These are phyloP conservation scores for Pleurotus platypus DNA, from an alignment of 768 basidiomycete genomes.

Conservation along the genomic window DNA sequence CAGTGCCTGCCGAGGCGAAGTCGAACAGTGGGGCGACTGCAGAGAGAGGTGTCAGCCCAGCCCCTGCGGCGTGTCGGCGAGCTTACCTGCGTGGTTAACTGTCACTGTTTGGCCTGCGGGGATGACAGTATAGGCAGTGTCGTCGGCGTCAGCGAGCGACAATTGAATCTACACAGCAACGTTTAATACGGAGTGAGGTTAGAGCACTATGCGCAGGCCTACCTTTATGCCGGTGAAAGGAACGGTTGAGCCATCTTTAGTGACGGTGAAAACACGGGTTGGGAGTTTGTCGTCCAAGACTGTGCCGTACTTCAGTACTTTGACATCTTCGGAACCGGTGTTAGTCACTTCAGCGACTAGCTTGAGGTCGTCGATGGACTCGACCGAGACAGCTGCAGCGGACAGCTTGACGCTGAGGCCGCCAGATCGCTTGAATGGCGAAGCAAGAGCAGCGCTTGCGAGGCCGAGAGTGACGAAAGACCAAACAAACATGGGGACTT, in stretches of 20 bases:
- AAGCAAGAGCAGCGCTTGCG: slow-evolving; percentile 24
- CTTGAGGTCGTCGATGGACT: slow-evolving; percentile 34
- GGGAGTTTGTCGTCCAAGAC: slow-evolving; percentile 46
- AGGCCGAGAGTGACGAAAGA: slow-evolving; percentile 25
- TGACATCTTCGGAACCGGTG: slow-evolving; percentile 30
- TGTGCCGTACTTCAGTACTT: slow-evolving; percentile 39
- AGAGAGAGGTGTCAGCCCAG: not conserved
- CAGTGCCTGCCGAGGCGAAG: slow-evolving; percentile 35
- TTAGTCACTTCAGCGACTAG: slow-evolving; percentile 40
- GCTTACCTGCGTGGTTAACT: slow-evolving; percentile 33
- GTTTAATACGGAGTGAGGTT: too few relatives aligned
- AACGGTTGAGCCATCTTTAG: slow-evolving; percentile 32
- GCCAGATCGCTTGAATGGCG: slow-evolving; percentile 27
- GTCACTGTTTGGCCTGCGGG: slow-evolving; percentile 35
- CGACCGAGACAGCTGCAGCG: slow-evolving; percentile 23
- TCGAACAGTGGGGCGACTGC: slow-evolving; percentile 39
- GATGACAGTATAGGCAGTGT: slow-evolving; percentile 35
- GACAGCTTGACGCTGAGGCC: slow-evolving; percentile 27
- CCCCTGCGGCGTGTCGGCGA: not conserved
- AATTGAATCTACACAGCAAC: slow-evolving; percentile 26
- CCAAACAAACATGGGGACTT: slow-evolving; percentile 22
- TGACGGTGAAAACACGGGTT: slow-evolving; percentile 29
- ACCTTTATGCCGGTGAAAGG: slow-evolving; percentile 43
- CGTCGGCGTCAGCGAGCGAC: slow-evolving; percentile 32
- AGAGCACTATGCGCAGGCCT: not conserved